Evolutionary conservation across 768 basidiomycete genomes (phyloP).

Genomic region (Asterophora parasitica): DNA sequence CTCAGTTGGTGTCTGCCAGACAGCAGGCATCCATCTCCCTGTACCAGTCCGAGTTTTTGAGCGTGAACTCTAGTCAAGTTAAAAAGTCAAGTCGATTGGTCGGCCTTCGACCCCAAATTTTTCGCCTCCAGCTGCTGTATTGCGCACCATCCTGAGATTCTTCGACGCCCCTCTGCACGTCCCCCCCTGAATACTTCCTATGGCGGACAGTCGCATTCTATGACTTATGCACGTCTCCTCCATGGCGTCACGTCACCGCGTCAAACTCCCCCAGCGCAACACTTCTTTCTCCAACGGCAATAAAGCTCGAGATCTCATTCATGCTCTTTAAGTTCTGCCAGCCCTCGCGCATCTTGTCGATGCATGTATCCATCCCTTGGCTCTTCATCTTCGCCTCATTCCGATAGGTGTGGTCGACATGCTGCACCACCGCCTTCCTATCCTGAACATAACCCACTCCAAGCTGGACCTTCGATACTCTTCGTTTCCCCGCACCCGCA

Average conservation of each 20-base stretch:
- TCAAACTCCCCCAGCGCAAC: slow-evolving; percentile 9
- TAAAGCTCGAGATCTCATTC: slow-evolving; percentile 6
- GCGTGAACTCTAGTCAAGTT: not conserved
- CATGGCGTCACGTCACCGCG: slow-evolving; percentile 17
- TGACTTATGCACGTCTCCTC: slow-evolving; percentile 13
- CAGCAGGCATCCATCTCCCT: not conserved
- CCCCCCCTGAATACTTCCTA: slow-evolving; percentile 22
- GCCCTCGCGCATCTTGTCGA: slow-evolving; percentile 6
- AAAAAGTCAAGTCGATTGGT: too few species aligned
- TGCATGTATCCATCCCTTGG: slow-evolving; percentile 16
- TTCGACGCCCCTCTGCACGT: not conserved
- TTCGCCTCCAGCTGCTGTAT: not conserved
- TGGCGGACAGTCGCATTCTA: slow-evolving; percentile 9
- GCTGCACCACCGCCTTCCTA: not conserved
- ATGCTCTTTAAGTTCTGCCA: not conserved
- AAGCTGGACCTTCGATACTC: not conserved
- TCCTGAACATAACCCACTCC: not conserved
- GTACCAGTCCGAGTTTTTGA: not conserved
- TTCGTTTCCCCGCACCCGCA: not conserved
- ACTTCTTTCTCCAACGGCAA: slow-evolving; percentile 14
- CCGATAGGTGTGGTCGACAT: slow-evolving; percentile 5
- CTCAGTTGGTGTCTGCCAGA: slow-evolving; percentile 3
- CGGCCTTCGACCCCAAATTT: not conserved
- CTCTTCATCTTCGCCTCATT: slow-evolving; percentile 1
- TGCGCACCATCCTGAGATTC: too few species aligned